Conservation (phyloP, 805 yeast genomes). For the Candida germanica region DNA sequence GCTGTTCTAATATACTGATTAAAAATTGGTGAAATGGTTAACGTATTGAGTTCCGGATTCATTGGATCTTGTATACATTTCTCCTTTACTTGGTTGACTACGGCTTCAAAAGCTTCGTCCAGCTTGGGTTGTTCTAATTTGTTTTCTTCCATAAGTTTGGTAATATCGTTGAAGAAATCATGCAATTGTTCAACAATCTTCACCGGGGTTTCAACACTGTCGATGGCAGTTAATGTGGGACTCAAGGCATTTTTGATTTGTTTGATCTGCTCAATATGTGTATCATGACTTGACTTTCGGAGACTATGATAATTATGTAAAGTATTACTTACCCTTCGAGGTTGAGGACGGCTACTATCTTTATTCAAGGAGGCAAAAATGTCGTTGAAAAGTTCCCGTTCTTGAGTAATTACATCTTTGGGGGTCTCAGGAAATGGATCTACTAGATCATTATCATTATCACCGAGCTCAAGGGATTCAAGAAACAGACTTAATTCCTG, state of each 20-base stretch:
- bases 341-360: background rate
- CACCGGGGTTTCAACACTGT: background rate
- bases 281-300: background rate
- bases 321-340: background rate
- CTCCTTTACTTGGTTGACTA: background rate
- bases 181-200: background rate
- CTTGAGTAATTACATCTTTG: background rate
- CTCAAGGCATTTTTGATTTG: slow-evolving; percentile 1
- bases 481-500: too few species aligned
- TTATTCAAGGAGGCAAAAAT: background rate
- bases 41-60: slow-evolving; percentile 27
- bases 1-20: slow-evolving; percentile 27
- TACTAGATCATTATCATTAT: background rate
- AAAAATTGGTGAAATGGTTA: slow-evolving; percentile 31
- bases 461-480: slow-evolving; percentile 1
- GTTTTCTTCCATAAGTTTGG: background rate
- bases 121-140: background rate
- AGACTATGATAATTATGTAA: background rate
- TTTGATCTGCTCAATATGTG: background rate
- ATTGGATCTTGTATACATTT: background rate
- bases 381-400: slow-evolving; percentile 1
- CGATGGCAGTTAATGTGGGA: slow-evolving; percentile 4
- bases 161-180: background rate
- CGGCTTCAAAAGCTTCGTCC: background rate
- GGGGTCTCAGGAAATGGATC: background rate